Evolutionary conservation across 495 filamentous ascomycete genomes (phyloP).

Genomic region (Penicillium robsamsonii): DNA sequence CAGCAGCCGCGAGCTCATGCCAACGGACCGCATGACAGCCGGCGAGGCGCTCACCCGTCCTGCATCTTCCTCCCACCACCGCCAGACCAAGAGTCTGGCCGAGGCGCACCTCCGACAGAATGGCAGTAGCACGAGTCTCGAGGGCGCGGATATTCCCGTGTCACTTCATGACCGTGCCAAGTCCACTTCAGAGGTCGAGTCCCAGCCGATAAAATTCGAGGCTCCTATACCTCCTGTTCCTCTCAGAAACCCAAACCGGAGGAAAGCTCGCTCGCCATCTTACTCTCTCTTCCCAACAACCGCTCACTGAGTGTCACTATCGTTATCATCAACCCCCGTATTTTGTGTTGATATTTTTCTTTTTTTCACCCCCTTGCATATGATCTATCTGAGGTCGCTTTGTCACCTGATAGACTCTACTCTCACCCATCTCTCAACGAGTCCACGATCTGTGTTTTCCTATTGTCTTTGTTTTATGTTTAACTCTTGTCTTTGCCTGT

Average conservation of each 20-base stretch:
- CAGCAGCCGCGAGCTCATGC: slow-evolving; percentile 46
- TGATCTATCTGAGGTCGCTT: slow-evolving; percentile 6
- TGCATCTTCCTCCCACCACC: slow-evolving; percentile 36
- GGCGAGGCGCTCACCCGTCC: slow-evolving; percentile 31
- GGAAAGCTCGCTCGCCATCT: slow-evolving; percentile 38
- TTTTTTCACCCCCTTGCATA: slow-evolving; percentile 12
- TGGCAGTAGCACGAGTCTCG: slow-evolving; percentile 27
- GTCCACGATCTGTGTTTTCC: slow-evolving; percentile 18
- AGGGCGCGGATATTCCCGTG: slow-evolving; percentile 20
- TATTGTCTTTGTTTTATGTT: slow-evolving; percentile 8
- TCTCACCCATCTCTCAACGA: slow-evolving; percentile 15
- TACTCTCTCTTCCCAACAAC: slow-evolving; percentile 48
- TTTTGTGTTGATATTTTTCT: neutral
- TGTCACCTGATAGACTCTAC: slow-evolving; percentile 9
- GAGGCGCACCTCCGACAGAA: slow-evolving; percentile 31
- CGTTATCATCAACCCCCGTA: neutral
- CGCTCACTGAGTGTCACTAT: slow-evolving; percentile 15
- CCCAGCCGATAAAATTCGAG: slow-evolving; percentile 10
- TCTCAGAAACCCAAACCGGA: slow-evolving; percentile 24
- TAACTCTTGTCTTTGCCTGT: slow-evolving; percentile 15
- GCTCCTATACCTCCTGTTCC: slow-evolving; percentile 18
- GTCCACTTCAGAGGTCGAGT: slow-evolving; percentile 37
- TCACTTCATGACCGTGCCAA: slow-evolving; percentile 38
- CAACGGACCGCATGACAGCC: slow-evolving; percentile 32
- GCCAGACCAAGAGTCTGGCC: slow-evolving; percentile 44